A percentile compares a stretch with the other conserved stretches of the same genome.
These are phyloP conservation scores for Colletotrichum sp. DNA, from an alignment of 2,329 filamentous ascomycete species.

Conservation along the genomic window DNA sequence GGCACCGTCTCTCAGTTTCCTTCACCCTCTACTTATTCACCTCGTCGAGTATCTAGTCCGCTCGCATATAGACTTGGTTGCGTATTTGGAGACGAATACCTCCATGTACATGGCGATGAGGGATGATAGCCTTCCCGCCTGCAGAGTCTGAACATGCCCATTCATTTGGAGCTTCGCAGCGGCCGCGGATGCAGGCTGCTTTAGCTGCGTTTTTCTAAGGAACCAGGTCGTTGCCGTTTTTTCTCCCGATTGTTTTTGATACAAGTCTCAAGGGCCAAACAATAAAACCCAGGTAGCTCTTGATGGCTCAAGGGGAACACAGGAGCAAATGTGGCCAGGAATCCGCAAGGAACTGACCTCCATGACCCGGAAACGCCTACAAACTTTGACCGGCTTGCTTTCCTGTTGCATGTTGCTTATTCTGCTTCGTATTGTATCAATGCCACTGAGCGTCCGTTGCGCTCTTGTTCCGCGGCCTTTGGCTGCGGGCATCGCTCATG, in stretches of 20 bases:
- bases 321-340: neutral
- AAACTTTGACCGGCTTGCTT: fast-evolving
- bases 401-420: neutral
- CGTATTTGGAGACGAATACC: neutral
- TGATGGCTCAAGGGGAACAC: neutral
- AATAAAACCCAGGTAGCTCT: neutral
- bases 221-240: too few relatives aligned
- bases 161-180: neutral
- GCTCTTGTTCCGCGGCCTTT: fast-evolving
- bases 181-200: too few relatives aligned
- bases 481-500: neutral
- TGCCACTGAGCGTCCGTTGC: fast-evolving
- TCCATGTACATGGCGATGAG: neutral
- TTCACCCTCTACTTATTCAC: neutral
- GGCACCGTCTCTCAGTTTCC: neutral
- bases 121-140: neutral
- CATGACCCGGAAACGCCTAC: too few relatives aligned
- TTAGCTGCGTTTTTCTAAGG: too few relatives aligned
- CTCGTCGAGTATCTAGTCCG: neutral
- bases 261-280: neutral
- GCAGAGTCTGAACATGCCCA: too few relatives aligned
- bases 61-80: neutral
- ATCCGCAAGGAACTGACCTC: neutral
- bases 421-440: neutral
- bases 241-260: neutral